Conservation (phyloP, 208 protist genomes). For the Eutreptiella sp. region DNA sequence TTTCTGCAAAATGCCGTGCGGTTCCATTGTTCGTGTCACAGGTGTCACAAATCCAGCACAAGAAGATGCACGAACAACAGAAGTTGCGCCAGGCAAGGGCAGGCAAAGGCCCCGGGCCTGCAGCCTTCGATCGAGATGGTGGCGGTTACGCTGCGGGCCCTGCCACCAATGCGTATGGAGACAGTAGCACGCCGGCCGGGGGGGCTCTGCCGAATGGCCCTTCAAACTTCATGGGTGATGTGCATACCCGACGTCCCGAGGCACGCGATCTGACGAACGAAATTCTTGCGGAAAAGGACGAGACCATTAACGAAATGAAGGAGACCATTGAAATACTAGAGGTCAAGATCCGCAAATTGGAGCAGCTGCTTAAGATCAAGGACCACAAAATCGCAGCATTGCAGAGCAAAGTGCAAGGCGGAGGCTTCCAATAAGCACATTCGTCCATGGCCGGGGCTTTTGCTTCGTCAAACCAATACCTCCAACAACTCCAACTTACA, state of each 20-base stretch:
- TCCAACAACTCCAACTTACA: too few relatives aligned
- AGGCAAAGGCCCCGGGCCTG: too few relatives aligned
- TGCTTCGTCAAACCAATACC: too few relatives aligned
- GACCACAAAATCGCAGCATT: conserved; percentile 76
- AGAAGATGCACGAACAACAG: conserved; percentile 21
- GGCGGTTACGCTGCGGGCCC: too few relatives aligned
- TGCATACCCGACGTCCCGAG: too few relatives aligned
- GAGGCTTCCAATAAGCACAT: too few relatives aligned
- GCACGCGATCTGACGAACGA: too few relatives aligned
- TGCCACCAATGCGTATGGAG: neutral
- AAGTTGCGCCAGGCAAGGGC: too few relatives aligned
- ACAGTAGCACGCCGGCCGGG: neutral
- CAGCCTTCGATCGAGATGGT: too few relatives aligned
- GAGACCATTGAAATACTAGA: conserved; percentile 78
- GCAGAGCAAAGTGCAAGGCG: neutral
- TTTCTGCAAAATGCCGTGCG: too few relatives aligned
- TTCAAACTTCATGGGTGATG: neutral
- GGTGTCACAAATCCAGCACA: conserved; percentile 63
- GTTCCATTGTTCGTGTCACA: too few relatives aligned
- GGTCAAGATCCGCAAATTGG: conserved; percentile 85
- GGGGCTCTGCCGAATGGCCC: neutral
- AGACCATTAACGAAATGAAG: conserved; percentile 73
- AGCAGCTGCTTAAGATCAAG: conserved; percentile 90
- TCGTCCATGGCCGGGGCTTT: too few relatives aligned
- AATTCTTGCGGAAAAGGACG: conserved; percentile 75